phyloP scores from a whole-genome alignment of 1,284 basidiomycete species.

The Microbotryum violaceum region DNA sequence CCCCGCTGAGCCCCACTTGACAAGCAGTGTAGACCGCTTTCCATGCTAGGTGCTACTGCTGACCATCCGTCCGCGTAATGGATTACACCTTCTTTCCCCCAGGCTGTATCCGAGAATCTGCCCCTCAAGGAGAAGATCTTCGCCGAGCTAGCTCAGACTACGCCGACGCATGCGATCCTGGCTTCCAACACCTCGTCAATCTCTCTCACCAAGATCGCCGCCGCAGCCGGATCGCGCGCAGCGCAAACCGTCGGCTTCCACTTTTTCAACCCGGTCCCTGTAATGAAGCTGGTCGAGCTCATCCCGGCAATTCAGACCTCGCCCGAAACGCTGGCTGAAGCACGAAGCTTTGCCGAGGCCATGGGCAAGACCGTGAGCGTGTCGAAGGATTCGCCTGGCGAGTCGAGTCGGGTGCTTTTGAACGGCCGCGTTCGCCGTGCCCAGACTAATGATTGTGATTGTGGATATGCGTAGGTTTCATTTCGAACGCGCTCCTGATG shows the following conservation, averaged over 20 bases:
- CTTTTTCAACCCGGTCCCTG: slow-evolving; percentile 40
- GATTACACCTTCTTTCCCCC: slow-evolving; percentile 1
- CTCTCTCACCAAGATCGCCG: slow-evolving; percentile 86
- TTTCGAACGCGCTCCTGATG: slow-evolving; percentile 79
- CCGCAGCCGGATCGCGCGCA: slow-evolving; percentile 57
- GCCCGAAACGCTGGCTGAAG: slow-evolving; percentile 62
- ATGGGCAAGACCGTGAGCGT: slow-evolving; percentile 90
- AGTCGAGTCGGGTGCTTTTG: neutral
- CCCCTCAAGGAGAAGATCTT: slow-evolving; percentile 75
- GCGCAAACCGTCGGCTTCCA: slow-evolving; percentile 59
- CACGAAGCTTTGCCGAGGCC: slow-evolving; percentile 71
- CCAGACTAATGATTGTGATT: slow-evolving; percentile 6
- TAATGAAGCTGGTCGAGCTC: slow-evolving; percentile 67
- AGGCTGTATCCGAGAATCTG: slow-evolving; percentile 86
- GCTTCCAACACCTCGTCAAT: slow-evolving; percentile 93
- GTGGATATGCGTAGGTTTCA: slow-evolving; percentile 49
- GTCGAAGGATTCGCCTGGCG: slow-evolving; percentile 79
- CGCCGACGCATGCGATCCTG: slow-evolving; percentile 69
- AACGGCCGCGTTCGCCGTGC: neutral
- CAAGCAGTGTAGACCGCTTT: neutral
- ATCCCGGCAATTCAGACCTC: slow-evolving; percentile 89
- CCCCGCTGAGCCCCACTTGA: neutral
- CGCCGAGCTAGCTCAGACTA: slow-evolving; percentile 56
- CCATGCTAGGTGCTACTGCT: neutral
- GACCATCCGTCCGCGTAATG: neutral